phyloP scores from a whole-genome alignment of 495 filamentous ascomycete species.

The Echria macrotheca region DNA sequence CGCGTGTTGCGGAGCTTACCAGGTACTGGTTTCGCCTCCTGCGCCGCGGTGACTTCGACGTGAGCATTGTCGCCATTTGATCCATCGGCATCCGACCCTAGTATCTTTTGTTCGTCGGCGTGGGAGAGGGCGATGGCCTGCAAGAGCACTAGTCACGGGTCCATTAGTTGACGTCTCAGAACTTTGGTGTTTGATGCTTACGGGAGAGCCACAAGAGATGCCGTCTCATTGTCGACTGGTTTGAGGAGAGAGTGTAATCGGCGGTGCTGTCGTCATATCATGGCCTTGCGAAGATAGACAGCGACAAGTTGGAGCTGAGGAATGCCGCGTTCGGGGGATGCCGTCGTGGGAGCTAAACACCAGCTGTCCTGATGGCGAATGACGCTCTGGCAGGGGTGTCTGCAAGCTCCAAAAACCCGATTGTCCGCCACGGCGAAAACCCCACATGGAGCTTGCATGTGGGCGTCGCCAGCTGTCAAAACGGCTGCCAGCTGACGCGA shows the following conservation, averaged over 20 bases:
- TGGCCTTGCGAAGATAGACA: slow-evolving; percentile 6
- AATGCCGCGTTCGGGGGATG: too few species aligned
- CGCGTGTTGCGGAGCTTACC: slow-evolving; percentile 15
- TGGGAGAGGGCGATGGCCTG: slow-evolving; percentile 33
- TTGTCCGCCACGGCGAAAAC: too few species aligned
- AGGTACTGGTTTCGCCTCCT: slow-evolving; percentile 17
- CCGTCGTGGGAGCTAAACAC: slow-evolving; percentile 3
- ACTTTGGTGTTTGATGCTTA: slow-evolving; percentile 21
- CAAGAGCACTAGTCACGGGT: slow-evolving; percentile 39
- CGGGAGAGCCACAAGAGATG: slow-evolving; percentile 38
- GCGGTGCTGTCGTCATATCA: slow-evolving; percentile 27
- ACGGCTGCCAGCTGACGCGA: too few species aligned
- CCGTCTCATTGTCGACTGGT: slow-evolving; percentile 33
- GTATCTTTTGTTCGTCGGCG: slow-evolving; percentile 29
- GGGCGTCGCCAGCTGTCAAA: too few species aligned
- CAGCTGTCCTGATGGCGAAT: slow-evolving; percentile 13
- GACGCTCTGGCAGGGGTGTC: too few species aligned
- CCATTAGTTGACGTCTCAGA: slow-evolving; percentile 16
- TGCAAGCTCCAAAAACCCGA: too few species aligned
- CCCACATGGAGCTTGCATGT: too few species aligned
- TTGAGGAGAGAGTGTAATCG: too few species aligned
- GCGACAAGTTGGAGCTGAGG: neutral
- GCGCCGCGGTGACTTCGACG: slow-evolving; percentile 23
- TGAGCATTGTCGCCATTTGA: slow-evolving; percentile 22
- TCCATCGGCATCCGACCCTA: too few species aligned